phyloP scores from a whole-genome alignment of 495 filamentous ascomycete species.

The Penicillium verhagenii region DNA sequence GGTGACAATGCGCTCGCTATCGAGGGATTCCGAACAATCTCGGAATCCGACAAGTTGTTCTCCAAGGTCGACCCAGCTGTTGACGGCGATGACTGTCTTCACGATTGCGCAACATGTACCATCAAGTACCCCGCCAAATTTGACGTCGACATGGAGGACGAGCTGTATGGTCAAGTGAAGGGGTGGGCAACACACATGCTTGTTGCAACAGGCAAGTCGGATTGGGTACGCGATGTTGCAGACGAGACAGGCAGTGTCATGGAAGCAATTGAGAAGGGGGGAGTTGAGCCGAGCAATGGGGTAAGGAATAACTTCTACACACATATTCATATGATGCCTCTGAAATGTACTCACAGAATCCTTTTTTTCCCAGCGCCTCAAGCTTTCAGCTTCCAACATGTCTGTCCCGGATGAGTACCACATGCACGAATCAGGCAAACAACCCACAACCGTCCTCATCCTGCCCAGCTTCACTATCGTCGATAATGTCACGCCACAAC shows the following conservation, averaged over 20 bases:
- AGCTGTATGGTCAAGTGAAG: constrained; percentile 83
- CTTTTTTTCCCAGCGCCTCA: constrained; percentile 60
- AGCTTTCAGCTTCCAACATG: constrained; percentile 94
- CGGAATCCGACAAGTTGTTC: constrained; percentile 40
- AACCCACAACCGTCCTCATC: constrained; percentile 79
- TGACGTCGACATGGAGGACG: constrained; percentile 71
- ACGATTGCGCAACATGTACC: constrained; percentile 83
- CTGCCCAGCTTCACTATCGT: constrained; percentile 85
- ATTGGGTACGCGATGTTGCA: constrained; percentile 88
- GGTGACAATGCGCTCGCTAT: constrained; percentile 19
- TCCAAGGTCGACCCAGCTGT: constrained; percentile 59
- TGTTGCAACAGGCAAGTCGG: constrained; percentile 90
- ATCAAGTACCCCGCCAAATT: constrained; percentile 74
- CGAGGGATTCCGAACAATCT: constrained; percentile 41
- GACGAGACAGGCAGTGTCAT: constrained; percentile 94
- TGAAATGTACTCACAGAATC: constrained; percentile 11
- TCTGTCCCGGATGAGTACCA: constrained; percentile 65
- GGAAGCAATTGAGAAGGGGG: constrained; percentile 74
- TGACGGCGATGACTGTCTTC: constrained; percentile 88
- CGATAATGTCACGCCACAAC: constrained; percentile 78
- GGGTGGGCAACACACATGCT: constrained; percentile 87
- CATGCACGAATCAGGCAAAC: constrained; percentile 52
- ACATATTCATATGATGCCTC: background rate
- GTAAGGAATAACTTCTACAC: constrained; percentile 45
- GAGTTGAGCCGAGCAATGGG: constrained; percentile 68